Evolutionary conservation across 192 early-diverging fungal genomes (phyloP), one percentile per base, ranked within the genome.

Genomic region (Chytriomyces sp.): DNA sequence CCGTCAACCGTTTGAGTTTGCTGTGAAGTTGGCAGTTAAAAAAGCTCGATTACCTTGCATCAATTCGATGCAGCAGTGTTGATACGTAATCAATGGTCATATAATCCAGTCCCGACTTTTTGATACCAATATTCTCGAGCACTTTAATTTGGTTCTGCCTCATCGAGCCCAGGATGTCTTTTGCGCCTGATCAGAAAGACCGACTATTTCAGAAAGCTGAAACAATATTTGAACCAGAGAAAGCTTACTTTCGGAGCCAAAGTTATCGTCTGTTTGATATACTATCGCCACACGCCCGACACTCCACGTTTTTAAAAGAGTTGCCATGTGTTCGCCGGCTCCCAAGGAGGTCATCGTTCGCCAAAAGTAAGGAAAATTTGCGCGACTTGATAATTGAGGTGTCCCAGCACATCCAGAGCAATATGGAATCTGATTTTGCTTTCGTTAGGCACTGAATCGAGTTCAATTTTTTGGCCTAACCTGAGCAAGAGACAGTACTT

Each of bases 371-470:
- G 53, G 53, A 20, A 57, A 57, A n/a, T 57, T 57, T n/a, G 13
- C 53, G 53, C 53, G 53, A 20, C 20, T 57, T 20, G 53, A 57
- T 57, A 57, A 57, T 57, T 23, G 46, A 16, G 46, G 49, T 10
- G 48, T 24, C 11, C 20, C 46, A 18, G 48, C n/a, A 16, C 68
- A 6, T 3, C 68, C 68, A 24, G 48, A 50, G 50, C 68, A 69
- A 28, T 53, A 69, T n/a, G 68, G 68, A 28, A 69, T 69, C 26
- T 69, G n/a, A 48, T 20, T 6, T 64, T 64, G 20, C 35, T 35
- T 35, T 35, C 35, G 20, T 59, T 16, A 59, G 57, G 16, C 20
- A 20, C 57, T n/a, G 20, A 20, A 59, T 3, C 16, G 2, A 20
- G 1, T 59, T 59, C 20, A n/a, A n/a, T 59, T 16, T n/a, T 3